phyloP scores from a whole-genome alignment of 2,329 filamentous ascomycete species.

The Arthrocladium fulminans region DNA sequence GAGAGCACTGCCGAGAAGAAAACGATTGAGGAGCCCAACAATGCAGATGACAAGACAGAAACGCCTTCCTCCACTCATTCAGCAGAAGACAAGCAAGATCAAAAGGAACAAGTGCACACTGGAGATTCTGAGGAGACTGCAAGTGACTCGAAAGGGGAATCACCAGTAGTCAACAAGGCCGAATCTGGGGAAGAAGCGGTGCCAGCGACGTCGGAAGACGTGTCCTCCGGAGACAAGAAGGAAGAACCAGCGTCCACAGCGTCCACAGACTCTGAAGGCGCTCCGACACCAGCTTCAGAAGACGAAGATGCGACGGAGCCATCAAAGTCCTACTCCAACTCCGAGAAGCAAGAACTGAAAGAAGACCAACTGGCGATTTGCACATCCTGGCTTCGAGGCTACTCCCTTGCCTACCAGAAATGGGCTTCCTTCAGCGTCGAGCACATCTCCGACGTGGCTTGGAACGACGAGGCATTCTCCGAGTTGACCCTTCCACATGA shows the following conservation, averaged over 20 bases:
- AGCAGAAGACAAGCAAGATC: background rate
- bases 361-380: slow-evolving; percentile 9
- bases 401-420: slow-evolving; percentile 7
- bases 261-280: slow-evolving; percentile 5
- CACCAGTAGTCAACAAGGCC: background rate
- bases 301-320: background rate
- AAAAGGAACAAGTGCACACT: background rate
- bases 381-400: slow-evolving; percentile 8
- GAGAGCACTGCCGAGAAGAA: background rate
- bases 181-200: background rate
- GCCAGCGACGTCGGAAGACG: background rate
- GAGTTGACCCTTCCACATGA: slow-evolving; percentile 24
- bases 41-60: background rate
- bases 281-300: background rate
- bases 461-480: slow-evolving; percentile 26
- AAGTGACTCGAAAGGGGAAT: background rate
- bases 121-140: background rate
- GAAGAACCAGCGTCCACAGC: background rate
- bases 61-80: background rate
- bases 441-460: slow-evolving; percentile 23
- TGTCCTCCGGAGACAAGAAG: background rate
- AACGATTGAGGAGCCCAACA: background rate
- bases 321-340: background rate
- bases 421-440: slow-evolving; percentile 22
- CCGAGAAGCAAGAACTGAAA: slow-evolving; percentile 4